phyloP scores from a whole-genome alignment of 148 eudicot genomes.

The Amaranthus palmeri region DNA sequence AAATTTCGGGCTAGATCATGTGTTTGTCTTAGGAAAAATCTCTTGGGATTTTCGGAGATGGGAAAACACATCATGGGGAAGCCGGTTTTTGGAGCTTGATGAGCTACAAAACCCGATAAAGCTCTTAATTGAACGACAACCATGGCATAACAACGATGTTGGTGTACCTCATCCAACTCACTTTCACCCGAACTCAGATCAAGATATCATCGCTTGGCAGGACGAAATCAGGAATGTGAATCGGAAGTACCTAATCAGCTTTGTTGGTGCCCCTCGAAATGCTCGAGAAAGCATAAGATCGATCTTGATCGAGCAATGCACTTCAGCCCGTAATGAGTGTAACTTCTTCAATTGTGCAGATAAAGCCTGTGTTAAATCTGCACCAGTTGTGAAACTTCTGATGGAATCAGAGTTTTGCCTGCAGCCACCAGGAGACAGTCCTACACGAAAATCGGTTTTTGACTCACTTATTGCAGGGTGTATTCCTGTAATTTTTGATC shows the following conservation, averaged over 20 bases:
- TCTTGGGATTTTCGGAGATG: conserved; percentile 75
- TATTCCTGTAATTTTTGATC: conserved; percentile 77
- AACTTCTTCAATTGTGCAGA: conserved; percentile 41
- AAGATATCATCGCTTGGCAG: conserved; percentile 53
- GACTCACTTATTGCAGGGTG: conserved; percentile 77
- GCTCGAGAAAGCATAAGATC: conserved; percentile 45
- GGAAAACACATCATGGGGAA: conserved; percentile 46
- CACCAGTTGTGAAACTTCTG: conserved; percentile 40
- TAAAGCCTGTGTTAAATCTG: conserved; percentile 35
- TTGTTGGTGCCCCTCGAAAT: conserved; percentile 61
- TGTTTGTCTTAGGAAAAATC: conserved; percentile 66
- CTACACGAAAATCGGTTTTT: conserved; percentile 72
- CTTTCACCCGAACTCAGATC: conserved; percentile 70
- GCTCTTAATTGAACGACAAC: conserved; percentile 71
- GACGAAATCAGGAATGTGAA: conserved; percentile 24
- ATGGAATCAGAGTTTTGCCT: conserved; percentile 73
- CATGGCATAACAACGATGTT: conserved; percentile 69
- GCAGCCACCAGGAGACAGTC: conserved; percentile 79
- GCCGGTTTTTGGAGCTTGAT: conserved; percentile 41
- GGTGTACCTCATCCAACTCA: conserved; percentile 78
- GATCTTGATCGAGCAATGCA: conserved; percentile 55
- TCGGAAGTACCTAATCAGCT: conserved; percentile 43
- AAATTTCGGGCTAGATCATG: conserved; percentile 60
- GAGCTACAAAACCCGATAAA: conserved; percentile 60
- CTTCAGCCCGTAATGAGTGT: conserved; percentile 28